Evolutionary conservation across 352 stramenopile genomes (phyloP), one percentile per base, ranked within the genome.

Genomic region (Pythium phragmitis): DNA sequence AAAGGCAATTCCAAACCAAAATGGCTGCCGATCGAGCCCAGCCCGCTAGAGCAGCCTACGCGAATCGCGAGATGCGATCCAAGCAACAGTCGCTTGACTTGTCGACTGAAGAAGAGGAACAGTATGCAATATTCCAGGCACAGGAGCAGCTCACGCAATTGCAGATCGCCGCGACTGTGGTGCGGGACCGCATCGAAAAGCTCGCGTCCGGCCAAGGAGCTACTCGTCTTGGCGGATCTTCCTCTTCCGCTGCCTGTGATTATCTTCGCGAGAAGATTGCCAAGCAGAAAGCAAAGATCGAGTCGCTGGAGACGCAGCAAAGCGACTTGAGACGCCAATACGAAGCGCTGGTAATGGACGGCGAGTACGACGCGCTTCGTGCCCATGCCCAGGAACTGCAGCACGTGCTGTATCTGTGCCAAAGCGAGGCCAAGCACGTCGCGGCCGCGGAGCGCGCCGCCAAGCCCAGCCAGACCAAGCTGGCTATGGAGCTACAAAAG

Each of bases 341-440:
- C 63, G 72, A 88, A 19, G 42, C 43, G 16, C 68, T 89, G 23
- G 51, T 82, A 4, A 54, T 67, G 16, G 60, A 59, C n/a, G 75
- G 74, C 11, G 63, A 76, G n/a, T 67, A 88, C 47, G 77, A 91
- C n/a, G 45, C 26, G 39, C 63, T 88, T n/a, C 69, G 79, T 14
- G 73, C 71, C 17, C 77, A 80, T 2, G 73, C 84, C 3, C 80
- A 88, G 23, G 82, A 91, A 64, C 74, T 91, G 30, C 82, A 89
- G 62, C 80, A 88, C 28, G 54, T 88, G 17, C 67, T 89, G 37
- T 91, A 89, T 60, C 52, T 89, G 12, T 91, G 79, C 55, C 72
- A 89, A 33, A 66, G 58, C 13, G 80, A 88, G 63, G 63, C 73
- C 50, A 77, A 76, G 30, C 78, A 88, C 45, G 62, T 81, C 8